Evolutionary conservation across 805 yeast species (phyloP).

Genomic region (Monosporozyma yasuniensis): DNA sequence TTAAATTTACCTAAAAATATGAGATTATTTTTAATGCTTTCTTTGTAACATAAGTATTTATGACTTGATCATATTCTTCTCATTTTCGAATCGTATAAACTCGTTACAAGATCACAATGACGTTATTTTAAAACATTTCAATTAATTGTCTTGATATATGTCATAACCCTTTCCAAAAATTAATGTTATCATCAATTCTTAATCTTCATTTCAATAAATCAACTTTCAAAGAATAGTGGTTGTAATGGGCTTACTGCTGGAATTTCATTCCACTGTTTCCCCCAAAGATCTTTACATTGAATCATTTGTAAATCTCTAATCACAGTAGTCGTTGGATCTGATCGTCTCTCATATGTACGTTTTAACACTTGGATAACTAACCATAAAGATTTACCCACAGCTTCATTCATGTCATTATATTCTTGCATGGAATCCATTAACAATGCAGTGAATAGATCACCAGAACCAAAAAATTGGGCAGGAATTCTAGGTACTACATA

Average conservation of each 20-base stretch:
- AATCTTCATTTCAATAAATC: too few relatives aligned
- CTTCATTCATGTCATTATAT: constrained; percentile 11
- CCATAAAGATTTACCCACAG: constrained; percentile 35
- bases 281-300: constrained; percentile 32
- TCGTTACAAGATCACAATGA: too few relatives aligned
- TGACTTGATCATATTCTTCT: too few relatives aligned
- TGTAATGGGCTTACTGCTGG: not conserved
- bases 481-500: constrained; percentile 30
- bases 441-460: constrained; percentile 62
- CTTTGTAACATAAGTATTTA: too few relatives aligned
- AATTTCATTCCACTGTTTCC: not conserved
- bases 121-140: too few relatives aligned
- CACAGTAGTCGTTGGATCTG: not conserved
- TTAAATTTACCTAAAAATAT: too few relatives aligned
- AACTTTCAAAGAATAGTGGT: not conserved
- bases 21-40: too few relatives aligned
- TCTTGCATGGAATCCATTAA: constrained; percentile 42
- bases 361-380: constrained; percentile 36
- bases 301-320: constrained; percentile 39
- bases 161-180: too few relatives aligned
- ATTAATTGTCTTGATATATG: too few relatives aligned
- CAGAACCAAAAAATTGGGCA: constrained; percentile 65
- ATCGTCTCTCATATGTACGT: constrained; percentile 31
- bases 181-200: too few relatives aligned
- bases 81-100: too few relatives aligned